Conservation (phyloP, 148 eudicot species). For the Cornus kousa region DNA sequence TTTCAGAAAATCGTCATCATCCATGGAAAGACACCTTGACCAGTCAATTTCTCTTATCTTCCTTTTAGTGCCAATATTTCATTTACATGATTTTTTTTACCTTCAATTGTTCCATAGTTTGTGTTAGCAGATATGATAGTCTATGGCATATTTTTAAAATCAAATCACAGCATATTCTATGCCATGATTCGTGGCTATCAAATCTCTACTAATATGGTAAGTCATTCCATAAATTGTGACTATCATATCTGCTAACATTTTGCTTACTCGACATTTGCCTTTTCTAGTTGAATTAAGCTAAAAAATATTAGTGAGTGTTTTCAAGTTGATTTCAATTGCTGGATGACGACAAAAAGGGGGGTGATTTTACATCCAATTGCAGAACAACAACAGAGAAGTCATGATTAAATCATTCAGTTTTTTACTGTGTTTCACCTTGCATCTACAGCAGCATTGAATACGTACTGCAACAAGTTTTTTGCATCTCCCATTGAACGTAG, state of each 20-base stretch:
- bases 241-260: not conserved
- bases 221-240: no score
- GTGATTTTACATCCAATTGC: not conserved
- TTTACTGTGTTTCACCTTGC: constrained; percentile 6
- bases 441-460: constrained; percentile 14
- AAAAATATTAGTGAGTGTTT: not conserved
- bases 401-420: not conserved
- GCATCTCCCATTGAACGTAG: constrained; percentile 18
- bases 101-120: not conserved
- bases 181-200: no score
- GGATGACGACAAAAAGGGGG: not conserved
- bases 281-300: not conserved
- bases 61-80: not conserved
- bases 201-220: no score
- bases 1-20: not conserved
- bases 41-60: not conserved
- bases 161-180: no score
- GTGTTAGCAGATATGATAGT: no score
- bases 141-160: no score
- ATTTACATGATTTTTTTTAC: not conserved
- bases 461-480: constrained; percentile 17
- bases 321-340: not conserved
- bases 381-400: not conserved
- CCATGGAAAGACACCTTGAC: not conserved
- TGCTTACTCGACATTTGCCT: no score